Evolutionary conservation across 75 land plant genomes (phyloP).

Genomic region (Cryptomeria japonica): DNA sequence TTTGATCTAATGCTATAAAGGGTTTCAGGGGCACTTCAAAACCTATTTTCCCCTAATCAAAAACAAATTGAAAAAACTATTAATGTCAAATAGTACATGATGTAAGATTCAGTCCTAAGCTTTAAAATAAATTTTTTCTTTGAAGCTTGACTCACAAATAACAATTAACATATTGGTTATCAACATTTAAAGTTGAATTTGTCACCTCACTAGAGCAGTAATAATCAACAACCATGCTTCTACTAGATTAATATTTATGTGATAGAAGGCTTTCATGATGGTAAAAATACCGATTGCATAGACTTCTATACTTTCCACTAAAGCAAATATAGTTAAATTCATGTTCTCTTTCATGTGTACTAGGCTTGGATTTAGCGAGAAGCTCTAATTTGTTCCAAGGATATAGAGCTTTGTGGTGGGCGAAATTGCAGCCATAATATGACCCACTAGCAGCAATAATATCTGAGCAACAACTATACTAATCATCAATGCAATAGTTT

Average conservation of each 20-base stretch:
- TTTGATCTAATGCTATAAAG: too few relatives aligned
- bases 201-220: constrained; percentile 30
- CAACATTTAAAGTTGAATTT: too few relatives aligned
- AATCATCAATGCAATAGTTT: constrained; percentile 31
- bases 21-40: too few relatives aligned
- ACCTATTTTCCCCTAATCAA: too few relatives aligned
- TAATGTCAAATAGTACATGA: neutral
- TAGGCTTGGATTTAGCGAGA: constrained; percentile 79
- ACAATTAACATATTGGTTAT: too few relatives aligned
- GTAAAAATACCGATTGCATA: constrained; percentile 61
- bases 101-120: too few relatives aligned
- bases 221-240: constrained; percentile 32
- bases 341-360: constrained; percentile 84
- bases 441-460: constrained; percentile 42
- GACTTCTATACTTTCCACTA: constrained; percentile 42
- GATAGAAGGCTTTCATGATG: constrained; percentile 73
- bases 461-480: constrained; percentile 45
- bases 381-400: constrained; percentile 24
- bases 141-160: too few relatives aligned
- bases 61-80: too few relatives aligned
- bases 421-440: constrained; percentile 46
- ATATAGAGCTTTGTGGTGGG: constrained; percentile 20
- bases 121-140: too few relatives aligned
- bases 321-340: constrained; percentile 79
- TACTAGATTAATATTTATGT: constrained; percentile 28